Conservation (phyloP, 139 green algal species). For the Nannochloris sp. region DNA sequence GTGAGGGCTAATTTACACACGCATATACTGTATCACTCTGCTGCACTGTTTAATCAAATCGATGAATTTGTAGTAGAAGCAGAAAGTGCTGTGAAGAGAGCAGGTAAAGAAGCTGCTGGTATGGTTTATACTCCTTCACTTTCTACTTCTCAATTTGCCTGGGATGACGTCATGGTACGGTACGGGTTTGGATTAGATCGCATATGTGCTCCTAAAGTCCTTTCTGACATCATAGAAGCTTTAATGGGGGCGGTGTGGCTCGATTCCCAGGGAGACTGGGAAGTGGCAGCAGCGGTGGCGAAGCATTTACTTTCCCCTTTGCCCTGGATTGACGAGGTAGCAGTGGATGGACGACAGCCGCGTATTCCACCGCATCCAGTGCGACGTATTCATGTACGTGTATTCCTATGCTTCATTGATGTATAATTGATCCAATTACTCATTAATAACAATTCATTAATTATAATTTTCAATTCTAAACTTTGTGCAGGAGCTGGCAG, state of each 20-base stretch:
- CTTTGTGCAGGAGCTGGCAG: too few relatives aligned
- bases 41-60: slow-evolving; percentile 29
- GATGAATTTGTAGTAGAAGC: neutral
- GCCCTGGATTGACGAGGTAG: too few relatives aligned
- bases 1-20: slow-evolving; percentile 22
- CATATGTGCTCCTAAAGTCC: slow-evolving; percentile 25
- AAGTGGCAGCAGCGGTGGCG: slow-evolving; percentile 13
- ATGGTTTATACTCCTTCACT: too few relatives aligned
- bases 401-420: too few relatives aligned
- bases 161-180: neutral
- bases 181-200: neutral
- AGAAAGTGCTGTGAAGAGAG: neutral
- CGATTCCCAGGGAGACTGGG: slow-evolving; percentile 22
- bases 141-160: neutral
- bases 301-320: neutral
- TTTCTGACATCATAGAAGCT: slow-evolving; percentile 43
- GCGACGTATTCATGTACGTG: too few relatives aligned
- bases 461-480: too few relatives aligned
- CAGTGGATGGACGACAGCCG: too few relatives aligned
- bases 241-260: slow-evolving; percentile 42
- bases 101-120: too few relatives aligned
- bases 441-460: too few relatives aligned
- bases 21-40: slow-evolving; percentile 28
- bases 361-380: too few relatives aligned
- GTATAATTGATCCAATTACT: too few relatives aligned